Base-by-base conservation (phyloP, 495 filamentous ascomycete species). In the Penicillium chermesinum region DNA sequence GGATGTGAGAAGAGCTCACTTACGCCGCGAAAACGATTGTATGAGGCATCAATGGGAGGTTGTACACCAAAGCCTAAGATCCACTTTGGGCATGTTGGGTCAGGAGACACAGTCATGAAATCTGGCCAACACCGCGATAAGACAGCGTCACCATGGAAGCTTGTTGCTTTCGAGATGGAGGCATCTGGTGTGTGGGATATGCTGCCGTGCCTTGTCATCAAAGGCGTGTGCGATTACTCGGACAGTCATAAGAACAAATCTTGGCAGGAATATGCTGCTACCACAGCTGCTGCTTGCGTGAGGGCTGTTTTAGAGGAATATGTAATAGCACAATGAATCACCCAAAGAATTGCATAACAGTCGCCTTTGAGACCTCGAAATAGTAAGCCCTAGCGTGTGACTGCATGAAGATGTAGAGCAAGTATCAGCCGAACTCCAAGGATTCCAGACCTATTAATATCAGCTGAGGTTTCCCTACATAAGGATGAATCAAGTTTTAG, bases 101-200 rank as follows among this genome's bases (percentile, higher is more conserved):
- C 61, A 6, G 55, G 54, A 25, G 64, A 67, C 41, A 47, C 39
- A 17, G 63, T 66, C 21, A 61, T 64, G 56, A 66, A 60, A 38
- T 67, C 58, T 30, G 61, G 51, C 20, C 15, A 44, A 8, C 37
- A 65, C 32, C 59, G 62, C 2, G 58, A 67, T 45, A 4, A 35
- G 21, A 52, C 57, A 33, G 49, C 59, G 10, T 17, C 13, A 2
- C 12, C 34, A 9, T 27, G 56, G 9, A 40, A 34, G 9, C 37
- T 73, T 2, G 67, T 74, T 21, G 68, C 55, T 14, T 72, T 74
- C 32, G 70, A 74, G 47, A 74, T 73, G 67, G 70, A 73, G 38
- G 63, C 3, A 4, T 2, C 41, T 1, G 41, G 41, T 2, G 14
- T 44, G 2, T 34, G 27, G 39, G 34, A 50, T 34, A 44, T 32